These are phyloP conservation scores for Geranium incanum DNA, from an alignment of 441 rosid species.

Conservation along the genomic window DNA sequence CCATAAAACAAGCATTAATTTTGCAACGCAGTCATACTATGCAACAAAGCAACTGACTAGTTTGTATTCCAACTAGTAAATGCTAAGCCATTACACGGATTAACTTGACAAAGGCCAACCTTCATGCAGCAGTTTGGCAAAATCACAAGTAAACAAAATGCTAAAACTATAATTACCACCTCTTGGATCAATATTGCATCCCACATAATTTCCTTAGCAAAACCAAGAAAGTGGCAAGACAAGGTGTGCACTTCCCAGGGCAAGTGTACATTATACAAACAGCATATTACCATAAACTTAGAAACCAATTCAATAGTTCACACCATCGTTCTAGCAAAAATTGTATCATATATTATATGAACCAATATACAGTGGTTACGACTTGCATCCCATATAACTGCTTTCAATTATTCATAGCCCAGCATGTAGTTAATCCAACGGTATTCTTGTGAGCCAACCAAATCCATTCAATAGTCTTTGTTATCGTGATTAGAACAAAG, in stretches of 20 bases:
- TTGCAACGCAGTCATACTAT: neutral
- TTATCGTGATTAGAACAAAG: slow-evolving; percentile 37
- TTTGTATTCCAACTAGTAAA: too few relatives aligned
- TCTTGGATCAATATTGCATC: neutral
- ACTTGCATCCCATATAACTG: slow-evolving; percentile 30
- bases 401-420: slow-evolving; percentile 38
- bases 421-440: slow-evolving; percentile 35
- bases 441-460: slow-evolving; percentile 34
- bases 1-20: neutral
- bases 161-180: neutral
- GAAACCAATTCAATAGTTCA: slow-evolving; percentile 17
- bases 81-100: neutral
- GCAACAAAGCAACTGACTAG: neutral
- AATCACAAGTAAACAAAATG: neutral
- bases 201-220: neutral
- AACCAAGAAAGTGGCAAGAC: neutral
- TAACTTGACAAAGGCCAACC: neutral
- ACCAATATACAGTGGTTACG: slow-evolving; percentile 21
- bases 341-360: slow-evolving; percentile 21
- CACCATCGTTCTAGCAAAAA: slow-evolving; percentile 21
- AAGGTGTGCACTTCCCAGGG: neutral
- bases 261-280: neutral
- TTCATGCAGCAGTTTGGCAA: neutral
- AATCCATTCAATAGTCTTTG: slow-evolving; percentile 40
- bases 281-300: slow-evolving; percentile 10